A percentile compares a stretch with the other conserved stretches of the same genome.
Evolutionary conservation across 306 rosid genomes (phyloP).

Genomic region (Cucurbita pepo): DNA sequence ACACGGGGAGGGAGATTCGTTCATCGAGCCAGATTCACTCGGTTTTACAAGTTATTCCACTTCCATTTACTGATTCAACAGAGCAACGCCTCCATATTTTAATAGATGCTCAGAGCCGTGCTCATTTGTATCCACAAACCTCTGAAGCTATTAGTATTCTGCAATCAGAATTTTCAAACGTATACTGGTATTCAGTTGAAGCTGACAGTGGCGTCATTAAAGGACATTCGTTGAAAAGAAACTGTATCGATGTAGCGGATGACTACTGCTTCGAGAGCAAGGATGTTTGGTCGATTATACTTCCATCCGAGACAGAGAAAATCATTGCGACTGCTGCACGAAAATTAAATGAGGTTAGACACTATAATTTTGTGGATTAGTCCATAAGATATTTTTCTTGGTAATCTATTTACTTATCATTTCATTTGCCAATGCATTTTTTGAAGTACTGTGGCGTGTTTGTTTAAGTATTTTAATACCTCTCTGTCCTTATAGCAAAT

Average conservation of each 20-base stretch:
- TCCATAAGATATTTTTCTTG: neutral
- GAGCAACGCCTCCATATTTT: slow-evolving; percentile 84
- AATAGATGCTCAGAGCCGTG: slow-evolving; percentile 41
- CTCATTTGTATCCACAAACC: slow-evolving; percentile 74
- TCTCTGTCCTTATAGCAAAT: slow-evolving; percentile 7
- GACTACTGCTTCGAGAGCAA: slow-evolving; percentile 64
- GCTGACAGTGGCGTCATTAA: slow-evolving; percentile 55
- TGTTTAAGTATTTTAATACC: neutral
- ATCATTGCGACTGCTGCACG: slow-evolving; percentile 61
- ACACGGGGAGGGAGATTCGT: slow-evolving; percentile 55
- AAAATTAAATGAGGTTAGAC: slow-evolving; percentile 58
- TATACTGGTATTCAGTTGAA: slow-evolving; percentile 90
- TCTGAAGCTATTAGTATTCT: slow-evolving; percentile 59
- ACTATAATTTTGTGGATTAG: neutral
- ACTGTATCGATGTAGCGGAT: slow-evolving; percentile 38
- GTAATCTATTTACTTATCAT: neutral
- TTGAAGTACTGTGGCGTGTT: neutral
- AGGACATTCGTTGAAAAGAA: slow-evolving; percentile 71
- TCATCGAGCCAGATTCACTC: slow-evolving; percentile 42
- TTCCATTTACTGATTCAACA: slow-evolving; percentile 72
- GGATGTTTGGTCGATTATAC: slow-evolving; percentile 74
- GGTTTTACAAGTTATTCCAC: slow-evolving; percentile 61
- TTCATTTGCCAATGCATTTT: neutral
- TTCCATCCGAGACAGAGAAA: slow-evolving; percentile 88
- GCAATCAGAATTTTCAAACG: slow-evolving; percentile 54